Conservation (phyloP, 2,329 filamentous ascomycete genomes). For the Colletotrichum somersetense region DNA sequence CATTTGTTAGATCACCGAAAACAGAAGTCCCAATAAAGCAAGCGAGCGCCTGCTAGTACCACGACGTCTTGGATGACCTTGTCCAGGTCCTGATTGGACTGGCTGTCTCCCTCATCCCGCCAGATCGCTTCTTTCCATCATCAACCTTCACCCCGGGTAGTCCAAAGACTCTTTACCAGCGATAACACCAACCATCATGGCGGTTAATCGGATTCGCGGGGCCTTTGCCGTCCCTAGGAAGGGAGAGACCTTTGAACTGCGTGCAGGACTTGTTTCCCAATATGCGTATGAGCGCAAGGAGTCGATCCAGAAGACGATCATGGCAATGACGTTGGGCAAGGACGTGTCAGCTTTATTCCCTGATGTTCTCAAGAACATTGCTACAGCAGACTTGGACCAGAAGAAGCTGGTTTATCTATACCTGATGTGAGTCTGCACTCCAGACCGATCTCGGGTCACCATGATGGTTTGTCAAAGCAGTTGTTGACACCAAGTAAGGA, state of each 20-base stretch:
- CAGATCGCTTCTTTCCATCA: conserved; percentile 5
- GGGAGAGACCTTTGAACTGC: conserved; percentile 97
- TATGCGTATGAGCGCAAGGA: conserved; percentile 99
- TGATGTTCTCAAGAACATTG: conserved; percentile 98
- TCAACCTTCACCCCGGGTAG: conserved; percentile 30
- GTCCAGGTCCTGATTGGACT: conserved; percentile 38
- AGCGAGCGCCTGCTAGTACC: conserved; percentile 1
- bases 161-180: conserved; percentile 46
- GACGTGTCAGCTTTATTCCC: conserved; percentile 98
- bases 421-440: conserved; percentile 78
- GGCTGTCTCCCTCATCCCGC: conserved; percentile 31
- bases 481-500: conserved; percentile 69
- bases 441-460: conserved; percentile 17
- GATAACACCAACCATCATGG: conserved; percentile 69
- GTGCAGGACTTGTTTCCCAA: conserved; percentile 95
- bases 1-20: conserved; percentile 22
- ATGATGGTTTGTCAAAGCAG: background rate
- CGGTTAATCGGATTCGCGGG: conserved; percentile 94
- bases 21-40: conserved; percentile 24
- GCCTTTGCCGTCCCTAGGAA: conserved; percentile 94
- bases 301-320: conserved; percentile 99
- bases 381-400: conserved; percentile 92
- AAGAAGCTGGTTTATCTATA: conserved; percentile 99
- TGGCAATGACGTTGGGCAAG: conserved; percentile 99
- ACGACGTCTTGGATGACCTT: conserved; percentile 34